Conservation (phyloP, 768 basidiomycete genomes). For the Pseudohyphozyma bogoriensis region DNA sequence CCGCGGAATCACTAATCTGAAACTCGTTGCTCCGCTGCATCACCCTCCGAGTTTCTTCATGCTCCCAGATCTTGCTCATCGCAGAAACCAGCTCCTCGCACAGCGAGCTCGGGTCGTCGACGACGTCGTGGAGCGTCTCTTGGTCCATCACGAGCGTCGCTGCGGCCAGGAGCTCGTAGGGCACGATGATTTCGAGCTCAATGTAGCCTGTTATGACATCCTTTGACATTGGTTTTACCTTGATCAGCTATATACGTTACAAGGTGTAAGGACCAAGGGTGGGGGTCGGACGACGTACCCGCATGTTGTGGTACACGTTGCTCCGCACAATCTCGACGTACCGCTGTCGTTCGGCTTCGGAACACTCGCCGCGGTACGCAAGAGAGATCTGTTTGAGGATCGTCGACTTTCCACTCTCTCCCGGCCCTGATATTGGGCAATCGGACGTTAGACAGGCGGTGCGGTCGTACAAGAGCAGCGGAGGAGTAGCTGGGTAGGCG, state of each 20-base stretch:
- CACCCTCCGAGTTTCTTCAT: neutral
- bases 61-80: slow-evolving; percentile 6
- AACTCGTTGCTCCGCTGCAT: neutral
- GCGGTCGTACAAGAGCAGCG: no score
- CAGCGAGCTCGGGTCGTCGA: neutral
- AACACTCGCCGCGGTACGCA: slow-evolving; percentile 45
- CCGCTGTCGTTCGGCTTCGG: slow-evolving; percentile 70
- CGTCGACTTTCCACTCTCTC: neutral
- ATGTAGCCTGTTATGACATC: slow-evolving; percentile 13
- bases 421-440: neutral
- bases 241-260: no score
- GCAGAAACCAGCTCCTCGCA: neutral
- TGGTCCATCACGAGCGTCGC: slow-evolving; percentile 2
- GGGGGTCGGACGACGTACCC: slow-evolving; percentile 37
- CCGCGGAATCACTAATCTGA: slow-evolving; percentile 18
- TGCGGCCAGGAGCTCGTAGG: neutral
- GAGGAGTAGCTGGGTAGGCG: no score
- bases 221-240: neutral
- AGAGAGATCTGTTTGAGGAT: neutral
- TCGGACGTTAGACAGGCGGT: no score
- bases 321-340: slow-evolving; percentile 90
- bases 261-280: neutral
- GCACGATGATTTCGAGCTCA: neutral
- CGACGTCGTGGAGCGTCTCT: neutral
- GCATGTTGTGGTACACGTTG: slow-evolving; percentile 87